Conservation (phyloP, 306 rosid genomes). For the Chamaecrista fasciculata region DNA sequence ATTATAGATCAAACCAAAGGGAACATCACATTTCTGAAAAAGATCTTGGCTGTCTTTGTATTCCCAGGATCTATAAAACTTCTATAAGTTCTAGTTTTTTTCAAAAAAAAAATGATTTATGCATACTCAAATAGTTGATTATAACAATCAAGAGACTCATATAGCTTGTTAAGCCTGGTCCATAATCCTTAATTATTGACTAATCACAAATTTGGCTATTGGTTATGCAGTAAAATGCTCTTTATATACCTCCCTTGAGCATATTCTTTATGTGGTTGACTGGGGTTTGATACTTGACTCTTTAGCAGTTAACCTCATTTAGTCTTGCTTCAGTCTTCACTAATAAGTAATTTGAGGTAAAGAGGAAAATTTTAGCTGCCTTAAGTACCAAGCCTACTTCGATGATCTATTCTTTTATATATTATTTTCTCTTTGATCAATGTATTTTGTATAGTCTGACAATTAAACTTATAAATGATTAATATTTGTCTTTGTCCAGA, state of each 20-base stretch:
- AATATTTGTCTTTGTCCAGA: conserved; percentile 11
- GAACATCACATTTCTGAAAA: neutral
- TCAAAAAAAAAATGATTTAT: neutral
- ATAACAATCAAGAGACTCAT: neutral
- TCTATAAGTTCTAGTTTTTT: neutral
- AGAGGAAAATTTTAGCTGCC: conserved; percentile 4
- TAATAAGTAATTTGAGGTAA: neutral
- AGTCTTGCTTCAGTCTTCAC: neutral
- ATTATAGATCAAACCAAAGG: neutral
- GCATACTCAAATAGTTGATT: neutral
- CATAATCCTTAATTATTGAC: neutral
- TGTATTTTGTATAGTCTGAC: neutral
- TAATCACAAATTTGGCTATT: conserved; percentile 3
- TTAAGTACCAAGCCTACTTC: conserved; percentile 9
- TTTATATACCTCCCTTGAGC: neutral
- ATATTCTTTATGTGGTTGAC: neutral
- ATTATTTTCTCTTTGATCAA: conserved; percentile 17
- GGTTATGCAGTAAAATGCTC: neutral
- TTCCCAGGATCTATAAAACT: neutral
- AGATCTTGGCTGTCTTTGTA: neutral
- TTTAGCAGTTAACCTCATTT: neutral
- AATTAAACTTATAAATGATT: neutral
- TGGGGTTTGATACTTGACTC: neutral
- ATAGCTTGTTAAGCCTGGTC: neutral
- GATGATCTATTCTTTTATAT: conserved; percentile 6